These are phyloP conservation scores for Aspergillus tanneri DNA, from an alignment of 2,329 filamentous ascomycete species.

Conservation along the genomic window DNA sequence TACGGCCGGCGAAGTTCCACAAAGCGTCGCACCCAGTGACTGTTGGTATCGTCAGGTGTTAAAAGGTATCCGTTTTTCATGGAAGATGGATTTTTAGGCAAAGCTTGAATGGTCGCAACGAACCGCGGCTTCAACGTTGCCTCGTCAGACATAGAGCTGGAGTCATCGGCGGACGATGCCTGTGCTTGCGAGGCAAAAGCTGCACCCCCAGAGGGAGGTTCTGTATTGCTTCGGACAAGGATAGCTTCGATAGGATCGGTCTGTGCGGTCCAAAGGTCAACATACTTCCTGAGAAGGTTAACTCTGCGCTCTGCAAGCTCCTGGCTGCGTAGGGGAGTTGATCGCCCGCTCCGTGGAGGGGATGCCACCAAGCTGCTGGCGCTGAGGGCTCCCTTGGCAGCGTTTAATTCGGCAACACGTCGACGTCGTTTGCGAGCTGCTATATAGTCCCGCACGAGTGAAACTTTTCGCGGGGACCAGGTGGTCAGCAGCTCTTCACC, in stretches of 20 bases:
- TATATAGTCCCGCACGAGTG: conserved; percentile 85
- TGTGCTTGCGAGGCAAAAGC: conserved; percentile 28
- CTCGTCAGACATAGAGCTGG: conserved; percentile 30
- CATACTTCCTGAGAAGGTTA: conserved; percentile 43
- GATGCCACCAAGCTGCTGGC: conserved; percentile 40
- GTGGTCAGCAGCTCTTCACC: conserved; percentile 82
- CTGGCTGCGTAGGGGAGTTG: conserved; percentile 36
- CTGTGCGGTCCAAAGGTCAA: conserved; percentile 44
- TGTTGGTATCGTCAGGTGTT: conserved; percentile 72
- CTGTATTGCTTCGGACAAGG: conserved; percentile 45
- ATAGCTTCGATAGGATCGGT: conserved; percentile 44
- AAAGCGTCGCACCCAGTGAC: conserved; percentile 86
- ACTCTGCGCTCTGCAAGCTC: conserved; percentile 39
- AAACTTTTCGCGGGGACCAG: conserved; percentile 88
- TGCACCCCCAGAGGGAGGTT: conserved; percentile 42
- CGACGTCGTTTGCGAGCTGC: conserved; percentile 69
- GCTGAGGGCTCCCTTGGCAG: conserved; percentile 49
- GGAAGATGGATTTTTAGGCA: conserved; percentile 76
- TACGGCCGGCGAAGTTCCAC: conserved; percentile 91
- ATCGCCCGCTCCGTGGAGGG: conserved; percentile 35
- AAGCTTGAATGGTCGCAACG: conserved; percentile 71
- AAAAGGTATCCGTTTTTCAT: conserved; percentile 87
- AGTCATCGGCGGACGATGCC: conserved; percentile 23
- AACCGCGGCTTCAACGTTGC: conserved; percentile 60
- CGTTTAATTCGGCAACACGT: conserved; percentile 77